Evolutionary conservation across 2,329 filamentous ascomycete genomes (phyloP), one percentile per base, ranked within the genome.

Genomic region (Davidsoniella eucalypti): DNA sequence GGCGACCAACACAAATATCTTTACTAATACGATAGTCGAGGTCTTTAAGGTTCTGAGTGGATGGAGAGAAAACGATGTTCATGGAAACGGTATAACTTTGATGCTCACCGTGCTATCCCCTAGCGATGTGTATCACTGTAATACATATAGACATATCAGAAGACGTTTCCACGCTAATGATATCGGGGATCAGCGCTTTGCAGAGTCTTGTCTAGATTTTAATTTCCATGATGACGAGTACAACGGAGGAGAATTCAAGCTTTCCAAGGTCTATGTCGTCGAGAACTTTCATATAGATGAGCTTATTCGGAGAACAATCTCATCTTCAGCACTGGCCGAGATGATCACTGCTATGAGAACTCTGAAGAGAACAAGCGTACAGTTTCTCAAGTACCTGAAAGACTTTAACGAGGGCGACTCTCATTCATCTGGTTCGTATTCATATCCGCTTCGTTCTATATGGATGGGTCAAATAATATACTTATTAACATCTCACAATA

Each of bases 141-240:
- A 49, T 21, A 53, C 54, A 29, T 47, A 39, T 47, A 55, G 33
- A 49, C 55, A 16, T 58, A 55, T 56, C 33, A 39, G 52, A n/a
- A 54, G 56, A 26, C 52, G 56, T 6, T 55, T 51, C 50, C 52
- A 56, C 44, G 45, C 43, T 26, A 49, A 43, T 14, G 57, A 58
- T 21, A 57, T 58, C 33, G 56, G 57, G 3, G 54, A 57, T 47
- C 50, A 51, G 48, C 55, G 57, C 2, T 58, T 57, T 40, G 47
- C 43, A 2, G 54, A 57, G 48, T 84, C 80, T 71, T 87, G 76
- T 58, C 65, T 71, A 17, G 83, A 83, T 26, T 76, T 76, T 38
- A 81, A 82, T 54, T 65, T 76, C 33, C 73, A 84, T 16, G 82
- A 86, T 56, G 78, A 81, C 0, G 75, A 81, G 60, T 74, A 82